A percentile compares a stretch with the other conserved stretches of the same genome.
Conservation (phyloP, 176 grass and related monocot genomes). For the Triticum turgidum region DNA sequence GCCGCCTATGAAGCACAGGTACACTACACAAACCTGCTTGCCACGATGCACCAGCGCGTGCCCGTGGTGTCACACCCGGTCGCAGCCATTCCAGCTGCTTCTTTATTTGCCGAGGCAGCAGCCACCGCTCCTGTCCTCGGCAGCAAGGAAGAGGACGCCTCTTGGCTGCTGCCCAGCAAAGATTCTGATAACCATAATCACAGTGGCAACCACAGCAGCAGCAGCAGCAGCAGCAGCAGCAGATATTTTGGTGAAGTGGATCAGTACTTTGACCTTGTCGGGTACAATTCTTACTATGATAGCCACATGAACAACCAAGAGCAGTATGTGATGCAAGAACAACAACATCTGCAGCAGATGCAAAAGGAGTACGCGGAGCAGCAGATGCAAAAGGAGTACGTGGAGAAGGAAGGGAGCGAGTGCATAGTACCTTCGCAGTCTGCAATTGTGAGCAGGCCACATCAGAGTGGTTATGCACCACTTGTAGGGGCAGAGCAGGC, state of each 20-base stretch:
- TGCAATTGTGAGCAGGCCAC: constrained; percentile 9
- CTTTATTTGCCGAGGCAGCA: not conserved
- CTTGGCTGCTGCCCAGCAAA: constrained; percentile 34
- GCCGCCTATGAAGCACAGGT: constrained; percentile 55
- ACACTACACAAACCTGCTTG: constrained; percentile 75
- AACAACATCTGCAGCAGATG: constrained; percentile 43
- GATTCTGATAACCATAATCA: not conserved
- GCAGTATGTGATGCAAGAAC: constrained; percentile 39
- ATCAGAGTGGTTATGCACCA: constrained; percentile 36
- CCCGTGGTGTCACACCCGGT: constrained; percentile 45
- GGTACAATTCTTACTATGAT: constrained; percentile 64
- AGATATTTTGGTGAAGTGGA: constrained; percentile 47
- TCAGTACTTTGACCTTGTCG: constrained; percentile 62
- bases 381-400: constrained; percentile 31
- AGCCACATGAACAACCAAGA: constrained; percentile 24
- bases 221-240: not conserved
- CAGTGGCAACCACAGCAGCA: not conserved
- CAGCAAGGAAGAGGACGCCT: constrained; percentile 39
- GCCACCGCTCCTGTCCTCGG: not conserved
- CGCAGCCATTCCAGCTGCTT: constrained; percentile 31
- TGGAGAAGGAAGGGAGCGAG: constrained; percentile 42
- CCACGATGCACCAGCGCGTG: constrained; percentile 47
- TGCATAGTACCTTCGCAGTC: constrained; percentile 51
- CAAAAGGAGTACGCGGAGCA: constrained; percentile 31
- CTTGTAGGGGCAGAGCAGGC: constrained; percentile 35